Evolutionary conservation across 2,329 filamentous ascomycete species (phyloP).

Genomic region (Graphiopsis chlorocephala): DNA sequence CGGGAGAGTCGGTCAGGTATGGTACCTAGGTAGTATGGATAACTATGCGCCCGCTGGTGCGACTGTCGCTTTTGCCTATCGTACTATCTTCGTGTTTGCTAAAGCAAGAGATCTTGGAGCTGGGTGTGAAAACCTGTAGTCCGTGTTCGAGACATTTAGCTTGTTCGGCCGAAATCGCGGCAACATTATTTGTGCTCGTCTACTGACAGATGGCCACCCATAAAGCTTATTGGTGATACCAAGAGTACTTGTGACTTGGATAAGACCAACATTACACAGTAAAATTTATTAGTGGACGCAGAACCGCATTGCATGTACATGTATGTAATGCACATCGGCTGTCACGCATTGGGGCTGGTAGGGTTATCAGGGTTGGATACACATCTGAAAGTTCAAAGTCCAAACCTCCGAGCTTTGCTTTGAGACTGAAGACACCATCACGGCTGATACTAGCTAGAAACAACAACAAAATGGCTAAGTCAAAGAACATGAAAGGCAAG

Average conservation of each 20-base stretch:
- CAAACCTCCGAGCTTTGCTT: background rate
- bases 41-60: background rate
- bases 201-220: background rate
- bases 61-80: background rate
- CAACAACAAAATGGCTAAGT: background rate
- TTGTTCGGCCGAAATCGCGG: background rate
- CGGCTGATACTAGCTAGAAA: background rate
- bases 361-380: background rate
- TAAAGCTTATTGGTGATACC: background rate
- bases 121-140: background rate
- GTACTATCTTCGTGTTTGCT: background rate
- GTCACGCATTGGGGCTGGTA: background rate
- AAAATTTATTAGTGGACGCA: background rate
- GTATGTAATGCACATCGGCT: background rate
- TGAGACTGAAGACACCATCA: background rate
- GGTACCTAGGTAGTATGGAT: too few species aligned
- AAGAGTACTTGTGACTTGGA: background rate
- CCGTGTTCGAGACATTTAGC: background rate
- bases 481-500: slow-evolving; percentile 16
- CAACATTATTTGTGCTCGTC: background rate
- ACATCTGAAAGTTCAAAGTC: background rate
- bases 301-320: too few species aligned
- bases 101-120: background rate
- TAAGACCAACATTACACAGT: background rate
- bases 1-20: background rate